Conservation (phyloP, 148 eudicot genomes). For the Rhododendron williamsianum region DNA sequence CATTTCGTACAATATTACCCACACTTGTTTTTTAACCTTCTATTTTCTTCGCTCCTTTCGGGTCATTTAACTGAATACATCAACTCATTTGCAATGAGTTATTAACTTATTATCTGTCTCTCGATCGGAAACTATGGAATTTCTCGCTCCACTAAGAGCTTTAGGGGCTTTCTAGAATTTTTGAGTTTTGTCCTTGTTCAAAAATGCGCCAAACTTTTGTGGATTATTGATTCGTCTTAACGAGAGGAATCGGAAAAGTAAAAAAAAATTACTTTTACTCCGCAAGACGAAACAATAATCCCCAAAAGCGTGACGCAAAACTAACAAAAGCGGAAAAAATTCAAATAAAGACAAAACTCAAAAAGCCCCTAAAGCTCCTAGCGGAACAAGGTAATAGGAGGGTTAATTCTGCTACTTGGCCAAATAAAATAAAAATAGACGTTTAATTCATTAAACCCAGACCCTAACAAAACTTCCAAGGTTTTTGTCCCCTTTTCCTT, state of each 20-base stretch:
- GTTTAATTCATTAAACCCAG: neutral
- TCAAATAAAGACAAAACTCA: no score
- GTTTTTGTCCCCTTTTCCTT: neutral
- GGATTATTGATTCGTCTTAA: no score
- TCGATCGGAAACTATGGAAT: neutral
- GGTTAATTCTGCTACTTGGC: neutral
- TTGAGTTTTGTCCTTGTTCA: no score
- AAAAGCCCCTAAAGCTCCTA: no score
- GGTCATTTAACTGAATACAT: neutral
- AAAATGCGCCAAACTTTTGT: no score
- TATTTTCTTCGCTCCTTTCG: neutral
- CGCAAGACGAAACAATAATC: no score
- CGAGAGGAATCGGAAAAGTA: no score
- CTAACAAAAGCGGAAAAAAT: no score
- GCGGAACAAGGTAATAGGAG: neutral
- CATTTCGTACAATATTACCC: neutral
- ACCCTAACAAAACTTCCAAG: neutral
- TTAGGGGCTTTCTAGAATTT: no score
- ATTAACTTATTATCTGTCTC: neutral
- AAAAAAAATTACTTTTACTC: no score
- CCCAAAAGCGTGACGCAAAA: no score
- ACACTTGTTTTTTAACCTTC: neutral
- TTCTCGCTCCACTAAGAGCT: neutral
- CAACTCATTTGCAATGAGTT: neutral
- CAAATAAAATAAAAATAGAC: neutral